phyloP scores from a whole-genome alignment of 1,139 yeast genomes.

The Hansenula anomala region DNA sequence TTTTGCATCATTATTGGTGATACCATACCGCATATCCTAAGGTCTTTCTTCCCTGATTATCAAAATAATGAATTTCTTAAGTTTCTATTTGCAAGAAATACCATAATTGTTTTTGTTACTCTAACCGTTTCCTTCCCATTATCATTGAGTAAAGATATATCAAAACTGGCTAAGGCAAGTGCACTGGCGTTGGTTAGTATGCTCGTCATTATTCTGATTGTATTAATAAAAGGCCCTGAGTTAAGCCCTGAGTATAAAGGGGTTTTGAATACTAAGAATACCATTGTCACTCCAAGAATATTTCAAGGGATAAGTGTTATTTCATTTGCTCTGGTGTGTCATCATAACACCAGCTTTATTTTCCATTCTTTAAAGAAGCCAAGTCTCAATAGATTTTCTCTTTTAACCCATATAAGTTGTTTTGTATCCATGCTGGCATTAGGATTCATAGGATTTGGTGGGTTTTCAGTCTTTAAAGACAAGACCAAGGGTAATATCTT shows the following conservation, averaged over 20 bases:
- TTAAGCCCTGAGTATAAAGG: constrained; percentile 45
- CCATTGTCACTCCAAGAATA: constrained; percentile 59
- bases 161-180: constrained; percentile 83
- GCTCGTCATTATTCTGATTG: constrained; percentile 71
- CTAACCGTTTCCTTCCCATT: constrained; percentile 76
- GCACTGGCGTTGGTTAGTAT: constrained; percentile 83
- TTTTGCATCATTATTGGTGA: constrained; percentile 94
- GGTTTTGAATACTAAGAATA: constrained; percentile 36
- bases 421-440: constrained; percentile 78
- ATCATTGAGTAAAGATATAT: constrained; percentile 74
- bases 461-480: constrained; percentile 70
- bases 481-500: constrained; percentile 81
- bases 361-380: constrained; percentile 79
- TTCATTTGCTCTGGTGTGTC: constrained; percentile 92
- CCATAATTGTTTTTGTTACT: constrained; percentile 66
- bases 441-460: constrained; percentile 73
- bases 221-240: constrained; percentile 69
- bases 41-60: constrained; percentile 58
- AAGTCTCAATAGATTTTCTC: constrained; percentile 67
- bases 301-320: constrained; percentile 91
- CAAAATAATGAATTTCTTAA: constrained; percentile 33
- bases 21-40: constrained; percentile 85
- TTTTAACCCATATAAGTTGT: constrained; percentile 80
- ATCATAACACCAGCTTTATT: constrained; percentile 87
- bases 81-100: constrained; percentile 59